These are phyloP conservation scores for Haematococcus lacustris DNA, from an alignment of 139 green algal species.

Conservation along the genomic window DNA sequence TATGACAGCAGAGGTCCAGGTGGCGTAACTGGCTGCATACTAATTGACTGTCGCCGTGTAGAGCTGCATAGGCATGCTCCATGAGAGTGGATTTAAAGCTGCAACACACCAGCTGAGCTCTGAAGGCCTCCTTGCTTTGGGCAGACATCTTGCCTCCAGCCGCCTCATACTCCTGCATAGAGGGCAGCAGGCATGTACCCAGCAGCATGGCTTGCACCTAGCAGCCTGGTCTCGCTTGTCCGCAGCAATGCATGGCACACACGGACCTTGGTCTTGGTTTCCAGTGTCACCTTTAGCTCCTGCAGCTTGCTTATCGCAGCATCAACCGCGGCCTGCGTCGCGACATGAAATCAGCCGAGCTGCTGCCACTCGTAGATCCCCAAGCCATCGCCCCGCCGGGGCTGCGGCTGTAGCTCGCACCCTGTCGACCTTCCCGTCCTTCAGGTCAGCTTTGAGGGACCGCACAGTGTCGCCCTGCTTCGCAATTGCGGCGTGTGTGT, in stretches of 20 bases:
- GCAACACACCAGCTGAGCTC: slow-evolving; percentile 52
- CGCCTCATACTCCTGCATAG: slow-evolving; percentile 51
- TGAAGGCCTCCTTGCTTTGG: slow-evolving; percentile 75
- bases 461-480: slow-evolving; percentile 84
- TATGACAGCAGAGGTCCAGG: too few relatives aligned
- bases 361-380: too few relatives aligned
- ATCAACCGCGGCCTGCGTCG: slow-evolving; percentile 65
- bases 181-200: too few relatives aligned
- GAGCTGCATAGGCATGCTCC: too few relatives aligned
- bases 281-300: slow-evolving; percentile 75
- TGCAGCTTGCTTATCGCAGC: slow-evolving; percentile 79
- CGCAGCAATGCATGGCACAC: too few relatives aligned
- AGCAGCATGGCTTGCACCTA: too few relatives aligned
- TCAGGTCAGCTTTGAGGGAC: slow-evolving; percentile 77
- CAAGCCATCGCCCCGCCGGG: too few relatives aligned
- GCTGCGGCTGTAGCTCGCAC: slow-evolving; percentile 34
- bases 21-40: too few relatives aligned
- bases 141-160: slow-evolving; percentile 51
- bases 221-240: too few relatives aligned
- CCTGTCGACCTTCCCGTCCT: slow-evolving; percentile 73
- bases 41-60: too few relatives aligned
- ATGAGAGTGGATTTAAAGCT: too few relatives aligned
- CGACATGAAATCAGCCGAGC: too few relatives aligned
- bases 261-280: slow-evolving; percentile 58
- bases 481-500: slow-evolving; percentile 61